phyloP scores from a whole-genome alignment of 2,329 filamentous ascomycete genomes.

The Saccharata proteae region DNA sequence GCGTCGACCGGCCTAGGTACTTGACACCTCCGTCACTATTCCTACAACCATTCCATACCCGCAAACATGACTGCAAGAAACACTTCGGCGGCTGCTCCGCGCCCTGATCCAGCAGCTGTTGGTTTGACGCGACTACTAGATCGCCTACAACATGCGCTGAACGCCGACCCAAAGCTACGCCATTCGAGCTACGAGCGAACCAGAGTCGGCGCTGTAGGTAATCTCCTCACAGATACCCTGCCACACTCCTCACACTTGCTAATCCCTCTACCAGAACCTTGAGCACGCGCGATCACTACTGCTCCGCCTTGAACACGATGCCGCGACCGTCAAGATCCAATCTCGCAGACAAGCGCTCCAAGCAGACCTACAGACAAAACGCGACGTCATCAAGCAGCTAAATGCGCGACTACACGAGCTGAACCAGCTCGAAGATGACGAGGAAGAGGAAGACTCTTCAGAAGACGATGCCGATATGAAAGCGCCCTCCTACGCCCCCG shows the following conservation, averaged over 20 bases:
- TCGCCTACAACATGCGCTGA: slow-evolving; percentile 53
- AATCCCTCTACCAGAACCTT: slow-evolving; percentile 44
- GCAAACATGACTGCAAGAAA: too few relatives aligned
- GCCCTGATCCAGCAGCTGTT: too few relatives aligned
- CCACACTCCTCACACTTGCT: background rate
- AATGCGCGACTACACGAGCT: slow-evolving; percentile 56
- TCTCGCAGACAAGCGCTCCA: slow-evolving; percentile 49
- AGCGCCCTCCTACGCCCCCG: slow-evolving; percentile 33
- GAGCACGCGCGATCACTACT: slow-evolving; percentile 59
- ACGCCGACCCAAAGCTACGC: slow-evolving; percentile 46
- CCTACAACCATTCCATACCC: too few relatives aligned
- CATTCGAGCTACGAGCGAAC: slow-evolving; percentile 55
- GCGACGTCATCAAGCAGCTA: slow-evolving; percentile 54
- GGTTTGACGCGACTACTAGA: slow-evolving; percentile 53
- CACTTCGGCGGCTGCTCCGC: too few relatives aligned
- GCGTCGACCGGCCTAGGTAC: too few relatives aligned
- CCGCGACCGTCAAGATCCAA: slow-evolving; percentile 45
- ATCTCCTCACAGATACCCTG: background rate
- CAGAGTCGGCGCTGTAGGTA: slow-evolving; percentile 42
- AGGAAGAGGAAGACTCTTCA: slow-evolving; percentile 22
- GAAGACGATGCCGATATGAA: slow-evolving; percentile 27
- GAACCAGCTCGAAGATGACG: slow-evolving; percentile 42
- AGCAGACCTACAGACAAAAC: slow-evolving; percentile 50
- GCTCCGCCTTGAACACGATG: slow-evolving; percentile 58
- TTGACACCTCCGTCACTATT: too few relatives aligned